phyloP scores from a whole-genome alignment of 371 early-diverging fungal genomes.

The Rhizopus microsporus region DNA sequence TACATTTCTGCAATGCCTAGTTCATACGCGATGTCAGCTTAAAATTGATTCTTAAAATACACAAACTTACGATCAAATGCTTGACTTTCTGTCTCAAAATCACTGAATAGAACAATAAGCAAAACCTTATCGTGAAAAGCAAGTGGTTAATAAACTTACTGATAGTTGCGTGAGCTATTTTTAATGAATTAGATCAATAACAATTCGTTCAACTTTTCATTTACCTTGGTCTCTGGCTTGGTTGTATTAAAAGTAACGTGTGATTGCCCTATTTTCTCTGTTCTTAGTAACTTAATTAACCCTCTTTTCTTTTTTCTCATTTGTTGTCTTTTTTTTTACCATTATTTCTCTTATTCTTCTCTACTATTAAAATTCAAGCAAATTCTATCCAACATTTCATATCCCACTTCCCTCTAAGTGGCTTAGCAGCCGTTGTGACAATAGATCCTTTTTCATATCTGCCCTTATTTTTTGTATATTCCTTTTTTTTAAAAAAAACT shows the following conservation, averaged over 20 bases:
- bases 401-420: neutral
- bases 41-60: neutral
- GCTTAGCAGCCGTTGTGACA: neutral
- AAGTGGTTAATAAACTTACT: conserved; percentile 21
- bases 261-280: conserved; percentile 18
- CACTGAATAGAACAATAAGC: conserved; percentile 17
- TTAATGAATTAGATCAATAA: conserved; percentile 2
- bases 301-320: too few species aligned
- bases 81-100: conserved; percentile 32
- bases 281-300: too few species aligned
- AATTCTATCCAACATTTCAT: too few species aligned
- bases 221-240: conserved; percentile 19
- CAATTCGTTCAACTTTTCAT: neutral
- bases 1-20: conserved; percentile 46
- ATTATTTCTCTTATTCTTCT: too few species aligned
- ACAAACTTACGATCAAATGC: conserved; percentile 36
- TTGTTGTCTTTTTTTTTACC: too few species aligned
- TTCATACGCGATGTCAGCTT: neutral
- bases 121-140: neutral
- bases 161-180: conserved; percentile 32
- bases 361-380: too few species aligned
- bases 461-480: neutral
- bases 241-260: conserved; percentile 28
- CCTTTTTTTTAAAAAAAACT: neutral
- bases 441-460: neutral